Evolutionary conservation across 441 rosid species (phyloP), one percentile per base, ranked within the genome.

Genomic region (Populus hybrid): DNA sequence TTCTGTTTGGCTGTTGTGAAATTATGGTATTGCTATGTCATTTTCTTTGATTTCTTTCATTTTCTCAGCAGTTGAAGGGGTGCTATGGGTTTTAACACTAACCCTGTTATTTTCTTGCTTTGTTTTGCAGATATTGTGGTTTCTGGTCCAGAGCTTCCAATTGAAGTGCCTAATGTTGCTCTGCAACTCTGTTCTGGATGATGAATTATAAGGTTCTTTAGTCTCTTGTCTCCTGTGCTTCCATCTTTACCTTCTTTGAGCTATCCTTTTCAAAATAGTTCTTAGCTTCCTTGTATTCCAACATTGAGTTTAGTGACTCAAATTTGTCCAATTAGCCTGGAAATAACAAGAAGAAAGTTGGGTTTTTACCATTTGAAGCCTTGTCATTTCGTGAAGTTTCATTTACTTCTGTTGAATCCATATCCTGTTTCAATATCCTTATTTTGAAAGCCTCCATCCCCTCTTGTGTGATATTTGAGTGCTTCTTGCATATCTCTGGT

Each of bases 51-150:
- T 71, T 82, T 73, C 24, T 46, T 75, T 72, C 67, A 40, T 70
- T 77, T 82, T 81, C 79, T 67, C 70, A 18, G 73, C 76, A 3
- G 50, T 61, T 46, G 69, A 46, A 71, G 65, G 61, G 68, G 53
- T 46, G 28, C 28, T 11, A 1, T 75, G 10, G 68, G 67, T 70
- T 76, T 8, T 42, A 34, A 36, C 79, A 32, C 63, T 76, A 66
- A 40, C 70, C 71, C 34, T 38, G 14, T 68, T 69, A 24, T 73
- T 75, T 72, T 70, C 67, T 76, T 61, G 30, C 26, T 85, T 73
- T 79, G 72, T 84, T 82, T 81, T 80, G 87, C 84, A 88, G 88
- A 80, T 42, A 59, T 66, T 35, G 77, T 57, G 68, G 73, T 46
- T 81, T 75, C 57, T 67, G 68, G 73, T 70, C 57, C 21, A 79